phyloP scores from a whole-genome alignment of 352 stramenopile species.

The Saprolegnia parasitica region DNA sequence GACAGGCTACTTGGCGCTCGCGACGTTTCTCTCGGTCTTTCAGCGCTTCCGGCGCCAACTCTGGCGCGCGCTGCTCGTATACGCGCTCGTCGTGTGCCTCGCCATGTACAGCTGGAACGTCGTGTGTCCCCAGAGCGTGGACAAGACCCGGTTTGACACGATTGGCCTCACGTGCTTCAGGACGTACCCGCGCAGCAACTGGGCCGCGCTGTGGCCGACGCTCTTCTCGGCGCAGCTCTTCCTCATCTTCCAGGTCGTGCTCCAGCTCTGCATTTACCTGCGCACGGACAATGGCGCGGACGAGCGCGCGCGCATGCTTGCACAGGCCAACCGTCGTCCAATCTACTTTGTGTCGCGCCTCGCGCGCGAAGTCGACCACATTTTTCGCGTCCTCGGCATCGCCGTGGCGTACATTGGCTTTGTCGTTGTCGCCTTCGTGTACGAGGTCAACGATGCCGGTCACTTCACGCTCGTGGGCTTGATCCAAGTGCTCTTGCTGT shows the following conservation, averaged over 20 bases:
- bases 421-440: slow-evolving; percentile 67
- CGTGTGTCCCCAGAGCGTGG: slow-evolving; percentile 43
- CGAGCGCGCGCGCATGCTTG: slow-evolving; percentile 53
- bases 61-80: slow-evolving; percentile 67
- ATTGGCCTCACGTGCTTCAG: slow-evolving; percentile 72
- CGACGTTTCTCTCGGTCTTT: slow-evolving; percentile 30
- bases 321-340: slow-evolving; percentile 35
- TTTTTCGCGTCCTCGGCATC: slow-evolving; percentile 59
- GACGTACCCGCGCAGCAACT: slow-evolving; percentile 33
- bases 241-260: slow-evolving; percentile 84
- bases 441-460: slow-evolving; percentile 51
- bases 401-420: slow-evolving; percentile 69
- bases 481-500: slow-evolving; percentile 57
- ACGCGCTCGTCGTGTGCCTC: slow-evolving; percentile 67
- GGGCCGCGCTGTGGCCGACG: slow-evolving; percentile 71
- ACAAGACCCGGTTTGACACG: slow-evolving; percentile 39
- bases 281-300: slow-evolving; percentile 63
- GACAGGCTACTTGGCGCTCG: slow-evolving; percentile 76
- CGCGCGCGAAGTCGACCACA: slow-evolving; percentile 70
- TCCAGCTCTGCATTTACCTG: slow-evolving; percentile 85
- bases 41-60: slow-evolving; percentile 36
- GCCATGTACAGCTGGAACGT: slow-evolving; percentile 75
- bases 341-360: slow-evolving; percentile 49
- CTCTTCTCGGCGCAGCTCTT: slow-evolving; percentile 76
- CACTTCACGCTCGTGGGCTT: slow-evolving; percentile 60